Base-by-base conservation (phyloP, 257 asterid genomes). In the Solanum medicagineum region DNA sequence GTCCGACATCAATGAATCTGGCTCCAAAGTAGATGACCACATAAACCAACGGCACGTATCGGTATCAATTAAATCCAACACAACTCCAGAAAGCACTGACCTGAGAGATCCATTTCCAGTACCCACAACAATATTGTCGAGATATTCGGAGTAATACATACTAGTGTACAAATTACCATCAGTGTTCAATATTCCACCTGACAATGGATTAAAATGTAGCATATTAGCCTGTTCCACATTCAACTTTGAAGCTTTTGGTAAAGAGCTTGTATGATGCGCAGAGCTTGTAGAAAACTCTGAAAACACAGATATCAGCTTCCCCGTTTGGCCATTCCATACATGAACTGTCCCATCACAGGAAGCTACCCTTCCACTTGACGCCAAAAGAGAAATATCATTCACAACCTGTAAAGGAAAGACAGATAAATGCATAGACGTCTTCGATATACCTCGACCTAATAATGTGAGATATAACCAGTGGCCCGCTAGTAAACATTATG, bases 271-370 rank as follows among this genome's bases (percentile, higher is more conserved):
- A 89, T 20, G 87, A 68, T 82, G 89, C 75, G 12, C 74, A 40
- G 90, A 84, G 83, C 63, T 86, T 83, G 89, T 70, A 44, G 92
- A 86, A 74, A 87, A 86, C 91, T 97, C 99, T 80, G 98, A 89
- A 88, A 95, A 93, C 74, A 93, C 87, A 87, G 95, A 93, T 79
- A 92, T 89, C 85, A 90, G 87, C 90, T 92, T 93, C 85, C 98
- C 99, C 1, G 92, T 93, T 88, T 97, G 98, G 84, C 97, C 97
- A 87, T 97, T 93, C 99, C 99, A 97, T 86, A 97, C 84, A 83
- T 97, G 98, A 60, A 97, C 93, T 36, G 97, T 94, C 86, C 99
- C 99, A 89, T 97, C 99, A 92, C 98, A 97, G 75, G 99, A 97
- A 88, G 98, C 99, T 86, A 97, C 97, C 87, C 94, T 91, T 81